Base-by-base conservation (phyloP, 805 yeast genomes). In the Starmerella sirachaensis region DNA sequence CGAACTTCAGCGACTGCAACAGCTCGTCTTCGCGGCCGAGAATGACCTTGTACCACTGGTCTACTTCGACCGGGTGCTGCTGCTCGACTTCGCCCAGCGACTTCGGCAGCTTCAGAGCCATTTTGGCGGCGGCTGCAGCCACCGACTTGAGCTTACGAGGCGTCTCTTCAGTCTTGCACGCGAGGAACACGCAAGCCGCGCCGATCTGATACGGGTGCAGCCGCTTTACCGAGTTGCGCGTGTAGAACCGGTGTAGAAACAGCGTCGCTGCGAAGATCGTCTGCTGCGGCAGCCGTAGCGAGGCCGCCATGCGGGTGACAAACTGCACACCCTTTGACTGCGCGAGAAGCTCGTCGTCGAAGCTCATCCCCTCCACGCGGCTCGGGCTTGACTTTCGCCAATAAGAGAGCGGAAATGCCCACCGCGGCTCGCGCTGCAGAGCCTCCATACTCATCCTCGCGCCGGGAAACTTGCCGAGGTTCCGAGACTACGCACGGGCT, bases 81-180 rank as follows among this genome's bases (percentile, higher is more conserved):
- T 12, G 21, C 31, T 42, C 43, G 12, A 36, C 27, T 42, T 61
- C 68, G 19, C 60, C 64, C 31, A 51, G 54, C 32, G 59, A 58
- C 31, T 55, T 54, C 12, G 59, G 59, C 33, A 62, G 54, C 42
- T 66, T 66, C 16, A 62, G 62, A 0, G 76, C 74, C 5, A 64
- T 60, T 32, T 60, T 59, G 4, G 72, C 69, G 47, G 72, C 66
- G 5, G 63, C 61, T n/a, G 62, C 59, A 16, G 69, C 71, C 4
- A 72, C 61, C 37, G 71, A 75, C 28, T 64, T 53, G 20, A 72
- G 51, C 26, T 64, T 53, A 20, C 77, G 58, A 23, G 66, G 61
- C 21, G 71, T 61, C 39, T 72, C 78, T 37, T 71, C 74, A 6
- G 70, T 63, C 42, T 72, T 72, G 37, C 71, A 61, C 4, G 75